Base-by-base conservation (phyloP, 208 protist genomes). In the Wallacemonas sp. region DNA sequence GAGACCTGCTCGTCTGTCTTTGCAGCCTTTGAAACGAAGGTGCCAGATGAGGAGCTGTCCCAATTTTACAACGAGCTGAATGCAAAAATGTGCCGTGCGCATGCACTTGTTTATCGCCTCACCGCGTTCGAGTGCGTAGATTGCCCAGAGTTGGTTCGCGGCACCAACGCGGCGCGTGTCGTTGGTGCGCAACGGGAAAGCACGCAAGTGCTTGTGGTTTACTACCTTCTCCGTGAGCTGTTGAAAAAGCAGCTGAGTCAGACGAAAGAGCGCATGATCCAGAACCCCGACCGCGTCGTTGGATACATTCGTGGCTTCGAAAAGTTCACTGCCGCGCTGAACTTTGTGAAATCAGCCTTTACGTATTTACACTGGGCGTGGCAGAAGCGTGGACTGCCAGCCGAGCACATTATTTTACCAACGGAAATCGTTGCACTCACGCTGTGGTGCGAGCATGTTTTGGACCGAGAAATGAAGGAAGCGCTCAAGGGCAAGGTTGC, bases 341-440 rank as follows among this genome's bases (percentile, higher is more conserved):
- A 95, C 57, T 54, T 85, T 1, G 64, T 91, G 16, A 87, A 83
- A 65, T 68, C 74, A 26, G 72, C 80, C 27, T 95, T 95, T 74
- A 90, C 81, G 24, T 95, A 91, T 55, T 65, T 90, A 48, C 89
- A 95, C 70, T 87, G 86, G 78, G 80, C 74, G 26, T 95, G 89
- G 89, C 80, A 91, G 43, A 90, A 92, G 58, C 70, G 74, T 21
- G 89, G 84, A 3, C 44, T 92, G 32, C 89, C 89, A 12, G 34
- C 73, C 12, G 83, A 88, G 29, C 89, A 93, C 63, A 72, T 69
- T 29, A 75, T 95, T 72, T 68, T 85, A 47, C 79, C 85, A 9
- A 95, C 86, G 16, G 85, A 91, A 58, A 77, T 87, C 33, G 65
- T 92, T 32, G 78, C 86, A 0, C 54, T 88, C 1, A 63, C 83